phyloP scores from a whole-genome alignment of 306 rosid species.

The Gillenia trifoliata region DNA sequence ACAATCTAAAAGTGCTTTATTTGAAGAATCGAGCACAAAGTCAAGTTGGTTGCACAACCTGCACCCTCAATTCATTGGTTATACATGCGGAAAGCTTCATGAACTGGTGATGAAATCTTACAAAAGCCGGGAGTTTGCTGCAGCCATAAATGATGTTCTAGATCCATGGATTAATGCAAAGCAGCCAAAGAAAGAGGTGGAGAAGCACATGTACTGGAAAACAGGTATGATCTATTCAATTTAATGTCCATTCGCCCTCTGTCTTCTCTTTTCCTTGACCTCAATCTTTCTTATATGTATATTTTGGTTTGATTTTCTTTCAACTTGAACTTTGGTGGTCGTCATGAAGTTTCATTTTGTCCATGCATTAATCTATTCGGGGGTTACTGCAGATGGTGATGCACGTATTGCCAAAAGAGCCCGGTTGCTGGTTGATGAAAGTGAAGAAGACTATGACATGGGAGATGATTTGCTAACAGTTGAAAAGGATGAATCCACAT shows the following conservation, averaged over 20 bases:
- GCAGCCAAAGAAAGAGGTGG: conserved; percentile 91
- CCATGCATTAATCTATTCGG: background rate
- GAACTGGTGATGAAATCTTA: conserved; percentile 92
- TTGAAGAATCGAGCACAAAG: conserved; percentile 20
- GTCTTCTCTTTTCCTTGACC: background rate
- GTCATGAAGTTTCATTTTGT: conserved; percentile 3
- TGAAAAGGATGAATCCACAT: conserved; percentile 50
- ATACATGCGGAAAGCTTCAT: conserved; percentile 82
- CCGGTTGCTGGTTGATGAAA: conserved; percentile 58
- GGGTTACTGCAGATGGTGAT: conserved; percentile 57
- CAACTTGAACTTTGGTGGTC: background rate
- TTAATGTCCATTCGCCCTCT: background rate
- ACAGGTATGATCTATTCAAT: conserved; percentile 49
- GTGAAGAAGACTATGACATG: conserved; percentile 63
- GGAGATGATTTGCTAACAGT: conserved; percentile 43
- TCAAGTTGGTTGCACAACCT: conserved; percentile 40
- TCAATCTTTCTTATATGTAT: conserved; percentile 3
- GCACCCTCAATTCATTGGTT: conserved; percentile 90
- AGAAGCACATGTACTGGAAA: conserved; percentile 77
- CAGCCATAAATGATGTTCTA: conserved; percentile 89
- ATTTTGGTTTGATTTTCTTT: background rate
- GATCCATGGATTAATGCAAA: conserved; percentile 97
- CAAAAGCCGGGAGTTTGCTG: conserved; percentile 93
- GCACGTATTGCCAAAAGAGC: conserved; percentile 69
- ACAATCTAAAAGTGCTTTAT: conserved; percentile 29